Percentiles rank a stretch among this genome's conserved stretches.
These are phyloP conservation scores for Neofusicoccum kwambonambiense DNA, from an alignment of 2,329 filamentous ascomycete species.

Conservation along the genomic window DNA sequence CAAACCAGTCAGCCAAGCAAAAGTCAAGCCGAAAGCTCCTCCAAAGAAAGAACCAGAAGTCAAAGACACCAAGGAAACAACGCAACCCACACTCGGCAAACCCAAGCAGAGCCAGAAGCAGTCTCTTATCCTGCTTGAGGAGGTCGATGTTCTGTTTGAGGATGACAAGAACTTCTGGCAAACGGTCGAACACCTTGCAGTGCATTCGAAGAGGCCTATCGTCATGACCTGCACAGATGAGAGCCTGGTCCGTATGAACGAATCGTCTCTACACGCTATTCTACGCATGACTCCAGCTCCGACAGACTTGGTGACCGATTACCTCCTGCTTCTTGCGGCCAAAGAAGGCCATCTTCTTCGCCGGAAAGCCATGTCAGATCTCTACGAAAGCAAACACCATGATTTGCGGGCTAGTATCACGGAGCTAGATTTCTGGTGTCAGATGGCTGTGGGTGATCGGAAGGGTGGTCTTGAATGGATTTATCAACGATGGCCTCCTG, in stretches of 20 bases:
- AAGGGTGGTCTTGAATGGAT: conserved; percentile 90
- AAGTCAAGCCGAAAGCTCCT: conserved; percentile 19
- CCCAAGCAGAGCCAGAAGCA: conserved; percentile 67
- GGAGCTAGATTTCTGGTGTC: conserved; percentile 95
- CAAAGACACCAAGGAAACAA: not conserved
- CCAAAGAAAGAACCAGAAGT: not conserved
- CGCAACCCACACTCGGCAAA: conserved; percentile 36
- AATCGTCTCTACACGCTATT: conserved; percentile 78
- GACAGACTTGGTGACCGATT: conserved; percentile 68
- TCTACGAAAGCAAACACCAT: conserved; percentile 67
- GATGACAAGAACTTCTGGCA: conserved; percentile 96
- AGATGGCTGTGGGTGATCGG: conserved; percentile 88
- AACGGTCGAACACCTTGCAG: conserved; percentile 73
- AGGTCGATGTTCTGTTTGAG: conserved; percentile 90
- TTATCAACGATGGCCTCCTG: conserved; percentile 71
- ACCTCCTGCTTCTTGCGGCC: conserved; percentile 78
- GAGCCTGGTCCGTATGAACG: conserved; percentile 70
- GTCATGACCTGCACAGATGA: conserved; percentile 96
- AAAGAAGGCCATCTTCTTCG: conserved; percentile 82
- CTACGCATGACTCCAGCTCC: conserved; percentile 72
- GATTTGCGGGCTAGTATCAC: conserved; percentile 80
- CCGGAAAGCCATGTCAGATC: conserved; percentile 62
- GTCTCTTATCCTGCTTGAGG: conserved; percentile 89
- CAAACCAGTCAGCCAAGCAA: conserved; percentile 39
- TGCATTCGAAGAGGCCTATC: conserved; percentile 85